Evolutionary conservation across 2,329 filamentous ascomycete genomes (phyloP).

Genomic region (Chaetomium olivaceum): DNA sequence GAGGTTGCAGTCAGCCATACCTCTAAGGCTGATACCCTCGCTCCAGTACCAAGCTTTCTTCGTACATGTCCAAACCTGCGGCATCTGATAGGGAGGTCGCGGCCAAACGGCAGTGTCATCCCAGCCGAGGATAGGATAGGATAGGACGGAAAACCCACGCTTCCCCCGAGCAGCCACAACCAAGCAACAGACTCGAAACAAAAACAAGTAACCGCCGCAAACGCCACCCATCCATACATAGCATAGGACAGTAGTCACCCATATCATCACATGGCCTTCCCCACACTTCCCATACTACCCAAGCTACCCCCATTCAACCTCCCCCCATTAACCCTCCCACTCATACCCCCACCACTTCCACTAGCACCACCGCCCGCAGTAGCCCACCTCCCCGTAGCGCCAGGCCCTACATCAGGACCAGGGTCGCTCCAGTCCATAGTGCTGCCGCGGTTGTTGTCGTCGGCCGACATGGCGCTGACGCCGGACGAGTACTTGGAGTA

Average conservation of each 20-base stretch:
- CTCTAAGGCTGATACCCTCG: not conserved
- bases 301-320: constrained; percentile 33
- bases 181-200: not conserved
- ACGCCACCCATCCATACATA: not conserved
- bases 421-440: constrained; percentile 51
- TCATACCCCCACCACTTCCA: constrained; percentile 29
- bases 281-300: constrained; percentile 34
- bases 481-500: constrained; percentile 53
- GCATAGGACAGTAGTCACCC: not conserved
- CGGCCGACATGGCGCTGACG: constrained; percentile 37
- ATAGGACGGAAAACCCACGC: not conserved
- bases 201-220: not conserved
- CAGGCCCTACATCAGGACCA: constrained; percentile 54
- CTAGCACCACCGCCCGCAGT: constrained; percentile 17
- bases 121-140: not conserved
- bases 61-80: not conserved
- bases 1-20: not conserved
- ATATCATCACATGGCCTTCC: constrained; percentile 38
- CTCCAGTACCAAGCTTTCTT: not conserved
- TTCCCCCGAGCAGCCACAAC: not conserved
- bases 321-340: constrained; percentile 24
- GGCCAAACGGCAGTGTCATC: not conserved
- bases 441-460: constrained; percentile 30
- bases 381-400: constrained; percentile 12
- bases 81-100: not conserved